Conservation (phyloP, 805 yeast genomes). For the Lipomyces spencermartinsiae region DNA sequence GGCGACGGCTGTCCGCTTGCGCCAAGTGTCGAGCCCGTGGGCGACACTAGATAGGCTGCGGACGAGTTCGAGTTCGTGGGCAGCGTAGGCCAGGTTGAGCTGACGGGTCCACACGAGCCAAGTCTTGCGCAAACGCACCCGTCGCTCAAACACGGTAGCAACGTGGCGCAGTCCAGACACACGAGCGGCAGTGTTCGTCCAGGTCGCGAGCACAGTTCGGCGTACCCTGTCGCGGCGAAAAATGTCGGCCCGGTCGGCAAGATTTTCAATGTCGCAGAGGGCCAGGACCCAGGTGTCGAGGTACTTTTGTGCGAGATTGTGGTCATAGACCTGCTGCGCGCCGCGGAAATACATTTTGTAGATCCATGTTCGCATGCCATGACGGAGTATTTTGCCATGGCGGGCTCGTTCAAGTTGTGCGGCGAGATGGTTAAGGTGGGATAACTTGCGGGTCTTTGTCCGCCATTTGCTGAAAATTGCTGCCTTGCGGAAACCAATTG, state of each 20-base stretch:
- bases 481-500: neutral
- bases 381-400: neutral
- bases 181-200: conserved; percentile 4
- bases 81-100: neutral
- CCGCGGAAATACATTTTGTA: neutral
- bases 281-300: conserved; percentile 17
- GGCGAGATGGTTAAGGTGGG: neutral
- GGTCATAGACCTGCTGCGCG: conserved; percentile 16
- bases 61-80: neutral
- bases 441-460: neutral
- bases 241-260: conserved; percentile 17
- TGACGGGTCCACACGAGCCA: conserved; percentile 23
- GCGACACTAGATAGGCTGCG: neutral
- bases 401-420: neutral
- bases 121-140: conserved; percentile 13
- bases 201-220: neutral
- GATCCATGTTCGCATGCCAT: conserved; percentile 14
- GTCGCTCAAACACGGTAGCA: conserved; percentile 24
- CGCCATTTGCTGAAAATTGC: conserved; percentile 5
- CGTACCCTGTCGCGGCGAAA: neutral
- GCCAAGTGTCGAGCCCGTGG: conserved; percentile 16
- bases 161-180: conserved; percentile 6
- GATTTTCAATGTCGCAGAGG: conserved; percentile 5
- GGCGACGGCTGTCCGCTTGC: neutral
- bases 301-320: conserved; percentile 5